Evolutionary conservation across 129 eudicot genomes (phyloP), one percentile per base, ranked within the genome.

Genomic region (Erigeron canadensis): DNA sequence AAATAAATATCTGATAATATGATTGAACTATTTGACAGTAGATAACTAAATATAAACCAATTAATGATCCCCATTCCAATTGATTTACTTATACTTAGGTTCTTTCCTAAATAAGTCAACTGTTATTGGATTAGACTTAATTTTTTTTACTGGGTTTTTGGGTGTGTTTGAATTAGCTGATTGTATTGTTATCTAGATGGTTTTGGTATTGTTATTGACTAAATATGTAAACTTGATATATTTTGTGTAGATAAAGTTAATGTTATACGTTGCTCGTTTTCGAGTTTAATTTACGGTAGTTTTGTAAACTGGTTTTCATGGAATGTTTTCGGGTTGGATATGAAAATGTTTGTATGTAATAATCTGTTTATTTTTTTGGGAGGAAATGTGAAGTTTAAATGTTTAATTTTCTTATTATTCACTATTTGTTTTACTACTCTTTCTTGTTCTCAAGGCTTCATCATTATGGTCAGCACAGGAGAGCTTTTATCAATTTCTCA

Each of bases 391-490:
- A 46, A 73, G 2, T 13, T 12, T n/a, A n/a, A n/a, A n/a, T n/a
- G n/a, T n/a, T 55, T 50, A 4, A 34, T 9, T 55, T 38, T 65
- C 16, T 19, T 47, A 70, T 19, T 47, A 70, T 63, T 39, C n/a
- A 9, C 72, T 34, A 46, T 71, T 34, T 15, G 54, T 70, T 73
- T 77, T 70, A 16, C 18, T 46, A 70, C 48, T 65, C 51, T 75
- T 75, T 56, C 69, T 71, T 80, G 55, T 58, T 55, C 82, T 71
- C 63, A 81, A 84, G 85, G 88, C 73, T 65, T 69, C 76, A 65
- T 83, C 76, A 70, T 84, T 73, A 81, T 77, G 88, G 85, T 70
- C 75, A 70, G 81, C 85, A 77, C 91, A 89, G 91, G 81, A 53
- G 87, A 82, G 63, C 69, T 89, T 23, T 65, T 79, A 79, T 63